Conservation (phyloP, 139 green algal species). For the Closterium sp. region DNA sequence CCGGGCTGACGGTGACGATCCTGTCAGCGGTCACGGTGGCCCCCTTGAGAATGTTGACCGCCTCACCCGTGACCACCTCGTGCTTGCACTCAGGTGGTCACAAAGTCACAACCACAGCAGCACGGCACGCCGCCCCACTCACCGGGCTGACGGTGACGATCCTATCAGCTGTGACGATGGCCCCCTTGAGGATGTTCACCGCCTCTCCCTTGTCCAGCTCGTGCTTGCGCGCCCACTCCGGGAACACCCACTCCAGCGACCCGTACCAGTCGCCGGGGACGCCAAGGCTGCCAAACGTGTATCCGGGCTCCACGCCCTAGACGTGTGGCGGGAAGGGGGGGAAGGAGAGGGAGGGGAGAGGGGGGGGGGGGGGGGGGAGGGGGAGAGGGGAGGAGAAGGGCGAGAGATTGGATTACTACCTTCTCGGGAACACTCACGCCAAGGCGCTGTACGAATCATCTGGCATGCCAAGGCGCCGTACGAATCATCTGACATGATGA, state of each 20-base stretch:
- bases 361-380: not conserved
- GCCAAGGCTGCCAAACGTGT: constrained; percentile 61
- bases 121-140: not conserved
- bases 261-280: constrained; percentile 81
- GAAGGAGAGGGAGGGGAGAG: not conserved
- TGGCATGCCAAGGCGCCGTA: constrained; percentile 71
- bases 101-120: not conserved
- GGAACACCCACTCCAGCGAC: constrained; percentile 72
- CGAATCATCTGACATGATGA: constrained; percentile 70
- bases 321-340: not conserved
- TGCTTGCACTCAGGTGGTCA: constrained; percentile 35
- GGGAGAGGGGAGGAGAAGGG: not conserved
- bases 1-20: constrained; percentile 72
- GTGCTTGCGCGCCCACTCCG: constrained; percentile 52
- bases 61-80: constrained; percentile 63
- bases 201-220: constrained; percentile 64
- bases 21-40: constrained; percentile 76
- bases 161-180: constrained; percentile 73
- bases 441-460: constrained; percentile 74
- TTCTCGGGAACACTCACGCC: constrained; percentile 66
- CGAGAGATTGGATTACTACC: not conserved
- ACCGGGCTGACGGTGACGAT: constrained; percentile 73
- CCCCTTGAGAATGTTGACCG: constrained; percentile 80
- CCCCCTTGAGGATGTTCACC: constrained; percentile 82
- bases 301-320: constrained; percentile 50